Conservation (phyloP, 306 rosid genomes). For the Pterocarpus santalinus region DNA sequence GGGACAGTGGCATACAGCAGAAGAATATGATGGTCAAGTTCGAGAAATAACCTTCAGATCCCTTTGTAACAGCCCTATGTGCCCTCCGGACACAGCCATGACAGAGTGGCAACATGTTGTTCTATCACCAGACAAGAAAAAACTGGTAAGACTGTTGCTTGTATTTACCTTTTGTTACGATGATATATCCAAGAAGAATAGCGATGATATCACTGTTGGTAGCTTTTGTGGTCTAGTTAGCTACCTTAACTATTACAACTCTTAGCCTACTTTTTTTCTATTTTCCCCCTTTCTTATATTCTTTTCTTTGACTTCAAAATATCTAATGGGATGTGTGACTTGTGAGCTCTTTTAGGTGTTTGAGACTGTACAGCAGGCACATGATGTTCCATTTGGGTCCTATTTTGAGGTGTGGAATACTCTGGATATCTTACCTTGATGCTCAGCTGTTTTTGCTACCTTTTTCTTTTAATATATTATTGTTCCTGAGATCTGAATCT, state of each 20-base stretch:
- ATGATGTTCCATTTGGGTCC: constrained; percentile 97
- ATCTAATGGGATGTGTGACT: constrained; percentile 17
- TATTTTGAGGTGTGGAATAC: constrained; percentile 79
- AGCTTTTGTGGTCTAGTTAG: constrained; percentile 22
- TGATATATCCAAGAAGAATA: constrained; percentile 11
- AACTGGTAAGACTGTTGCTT: constrained; percentile 66
- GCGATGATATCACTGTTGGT: not conserved
- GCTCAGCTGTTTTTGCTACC: constrained; percentile 8
- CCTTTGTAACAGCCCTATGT: constrained; percentile 96
- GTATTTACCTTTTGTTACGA: constrained; percentile 1
- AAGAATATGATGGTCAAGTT: constrained; percentile 93
- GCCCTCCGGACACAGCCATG: constrained; percentile 99
- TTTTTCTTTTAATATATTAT: constrained; percentile 14
- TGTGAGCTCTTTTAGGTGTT: constrained; percentile 70
- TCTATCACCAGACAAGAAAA: constrained; percentile 76
- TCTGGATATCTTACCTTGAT: constrained; percentile 28
- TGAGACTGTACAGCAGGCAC: constrained; percentile 98
- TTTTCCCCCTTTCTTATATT: not conserved
- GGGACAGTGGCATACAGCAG: constrained; percentile 96
- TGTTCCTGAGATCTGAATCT: constrained; percentile 36
- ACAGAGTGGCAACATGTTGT: constrained; percentile 96
- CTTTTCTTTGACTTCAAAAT: not conserved
- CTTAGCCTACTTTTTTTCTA: not conserved
- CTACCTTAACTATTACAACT: constrained; percentile 21
- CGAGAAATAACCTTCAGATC: constrained; percentile 91